Evolutionary conservation across 768 basidiomycete genomes (phyloP), one percentile per base, ranked within the genome.

Genomic region (Pleurotus sapidus): DNA sequence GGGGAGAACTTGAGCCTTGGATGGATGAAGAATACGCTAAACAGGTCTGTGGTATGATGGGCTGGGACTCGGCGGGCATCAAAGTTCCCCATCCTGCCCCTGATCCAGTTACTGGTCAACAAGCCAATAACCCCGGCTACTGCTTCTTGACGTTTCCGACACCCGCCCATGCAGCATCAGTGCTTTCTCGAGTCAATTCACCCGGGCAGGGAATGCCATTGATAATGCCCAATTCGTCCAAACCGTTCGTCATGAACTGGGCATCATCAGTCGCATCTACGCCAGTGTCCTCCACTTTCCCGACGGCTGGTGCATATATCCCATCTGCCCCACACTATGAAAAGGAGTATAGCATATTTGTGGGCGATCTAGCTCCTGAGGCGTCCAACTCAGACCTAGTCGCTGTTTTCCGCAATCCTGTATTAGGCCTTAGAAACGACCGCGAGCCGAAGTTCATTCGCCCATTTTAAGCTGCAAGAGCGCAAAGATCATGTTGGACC

Each of bases 1-100:
- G 95, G 85, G 85, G 87, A 62, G 89, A 92, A 65, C 83, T 96
- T 55, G 94, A 96, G 71, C 86, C 88, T 63, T 96, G 94, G 94
- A 95, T 96, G 95, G 93, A 95, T 74, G 92, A 94, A 82, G 89
- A 91, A 69, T 96, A 95, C 77, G 90, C 87, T 45, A 88, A 89
- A 71, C 89, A 93, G 69, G 91, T 94, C 65, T 92, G 92, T 72
- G 74, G 71, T 46, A 75, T 93, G 67, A 91, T 94, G 89, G 84
- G 88, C 57, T 95, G 94, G 93, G 89, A 92, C 58, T 82, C 86
- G 14, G 77, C 84, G 67, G 80, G 69, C 68, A 84, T 91, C 73
- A 86, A 86, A 70, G 84, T 93, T 37, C 89, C 91, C 14, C 83
- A 74, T 58, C 80, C 84, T 15, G 69, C 79, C 43, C 79, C 81